phyloP scores from a whole-genome alignment of 164 flowering plant species.

The Macadamia tetraphylla region DNA sequence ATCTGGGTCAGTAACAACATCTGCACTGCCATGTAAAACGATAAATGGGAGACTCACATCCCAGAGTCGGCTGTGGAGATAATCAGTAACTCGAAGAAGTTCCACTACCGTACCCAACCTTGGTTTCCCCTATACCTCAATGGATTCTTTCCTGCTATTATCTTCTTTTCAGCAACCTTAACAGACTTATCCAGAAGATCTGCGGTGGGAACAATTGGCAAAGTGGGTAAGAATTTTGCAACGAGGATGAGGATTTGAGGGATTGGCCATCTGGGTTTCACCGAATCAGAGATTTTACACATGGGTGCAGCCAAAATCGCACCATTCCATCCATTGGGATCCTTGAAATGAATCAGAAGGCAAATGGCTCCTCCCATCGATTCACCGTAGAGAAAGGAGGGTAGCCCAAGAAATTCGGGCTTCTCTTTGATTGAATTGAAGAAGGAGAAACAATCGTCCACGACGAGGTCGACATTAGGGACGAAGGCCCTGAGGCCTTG shows the following conservation, averaged over 20 bases:
- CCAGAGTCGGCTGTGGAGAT: slow-evolving; percentile 28
- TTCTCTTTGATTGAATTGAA: slow-evolving; percentile 37
- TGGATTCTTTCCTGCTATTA: slow-evolving; percentile 55
- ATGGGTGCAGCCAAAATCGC: slow-evolving; percentile 78
- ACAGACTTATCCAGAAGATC: slow-evolving; percentile 67
- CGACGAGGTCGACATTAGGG: slow-evolving; percentile 57
- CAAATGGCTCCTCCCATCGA: slow-evolving; percentile 96
- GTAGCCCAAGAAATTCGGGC: slow-evolving; percentile 31
- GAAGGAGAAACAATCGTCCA: slow-evolving; percentile 56
- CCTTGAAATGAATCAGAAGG: slow-evolving; percentile 47
- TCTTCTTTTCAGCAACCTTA: slow-evolving; percentile 59
- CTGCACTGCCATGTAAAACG: slow-evolving; percentile 79
- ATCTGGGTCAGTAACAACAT: slow-evolving; percentile 75
- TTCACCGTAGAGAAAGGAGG: slow-evolving; percentile 66
- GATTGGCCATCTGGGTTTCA: slow-evolving; percentile 81
- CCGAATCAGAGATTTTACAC: slow-evolving; percentile 77
- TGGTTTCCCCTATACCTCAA: slow-evolving; percentile 62
- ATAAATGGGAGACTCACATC: slow-evolving; percentile 70
- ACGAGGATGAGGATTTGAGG: slow-evolving; percentile 46
- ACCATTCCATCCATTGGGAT: slow-evolving; percentile 35
- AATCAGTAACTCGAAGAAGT: slow-evolving; percentile 61
- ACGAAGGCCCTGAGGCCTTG: slow-evolving; percentile 70
- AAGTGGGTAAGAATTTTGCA: slow-evolving; percentile 57
- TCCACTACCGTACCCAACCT: slow-evolving; percentile 77
- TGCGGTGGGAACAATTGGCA: slow-evolving; percentile 66